phyloP scores from a whole-genome alignment of 202 grass and related monocot species.

The Hordeum pubiflorum region DNA sequence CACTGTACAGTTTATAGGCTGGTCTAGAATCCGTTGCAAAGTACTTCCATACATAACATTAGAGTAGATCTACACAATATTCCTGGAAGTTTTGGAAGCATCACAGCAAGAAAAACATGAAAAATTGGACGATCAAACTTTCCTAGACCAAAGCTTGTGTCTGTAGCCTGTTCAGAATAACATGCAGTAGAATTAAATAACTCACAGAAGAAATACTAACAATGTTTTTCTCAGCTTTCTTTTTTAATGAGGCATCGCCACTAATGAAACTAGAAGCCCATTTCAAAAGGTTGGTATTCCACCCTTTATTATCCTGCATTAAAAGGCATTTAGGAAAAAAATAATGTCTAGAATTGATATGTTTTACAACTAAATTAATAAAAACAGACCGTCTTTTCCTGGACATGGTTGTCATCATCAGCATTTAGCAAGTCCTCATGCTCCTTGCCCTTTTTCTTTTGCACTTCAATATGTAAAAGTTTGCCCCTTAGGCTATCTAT shows the following conservation, averaged over 20 bases:
- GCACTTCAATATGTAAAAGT: slow-evolving; percentile 84
- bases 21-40: neutral
- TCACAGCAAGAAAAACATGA: neutral
- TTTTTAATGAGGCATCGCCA: slow-evolving; percentile 67
- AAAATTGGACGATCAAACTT: slow-evolving; percentile 5
- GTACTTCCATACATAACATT: slow-evolving; percentile 9
- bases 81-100: neutral
- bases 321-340: slow-evolving; percentile 9
- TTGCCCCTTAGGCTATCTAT: slow-evolving; percentile 95
- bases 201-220: slow-evolving; percentile 37
- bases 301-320: slow-evolving; percentile 70
- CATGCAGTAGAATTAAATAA: slow-evolving; percentile 1
- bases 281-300: slow-evolving; percentile 92
- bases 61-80: slow-evolving; percentile 19
- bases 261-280: slow-evolving; percentile 93
- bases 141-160: neutral
- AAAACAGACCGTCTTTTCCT: slow-evolving; percentile 58
- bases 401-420: slow-evolving; percentile 47
- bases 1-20: neutral
- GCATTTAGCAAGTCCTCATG: slow-evolving; percentile 70
- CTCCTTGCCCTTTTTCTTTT: slow-evolving; percentile 84
- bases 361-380: slow-evolving; percentile 17
- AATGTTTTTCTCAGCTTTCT: slow-evolving; percentile 43
- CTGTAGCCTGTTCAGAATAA: slow-evolving; percentile 20
- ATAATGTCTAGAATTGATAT: slow-evolving; percentile 12